Conservation (phyloP, 192 early-diverging fungal species). For the Backusella psychrophila region DNA sequence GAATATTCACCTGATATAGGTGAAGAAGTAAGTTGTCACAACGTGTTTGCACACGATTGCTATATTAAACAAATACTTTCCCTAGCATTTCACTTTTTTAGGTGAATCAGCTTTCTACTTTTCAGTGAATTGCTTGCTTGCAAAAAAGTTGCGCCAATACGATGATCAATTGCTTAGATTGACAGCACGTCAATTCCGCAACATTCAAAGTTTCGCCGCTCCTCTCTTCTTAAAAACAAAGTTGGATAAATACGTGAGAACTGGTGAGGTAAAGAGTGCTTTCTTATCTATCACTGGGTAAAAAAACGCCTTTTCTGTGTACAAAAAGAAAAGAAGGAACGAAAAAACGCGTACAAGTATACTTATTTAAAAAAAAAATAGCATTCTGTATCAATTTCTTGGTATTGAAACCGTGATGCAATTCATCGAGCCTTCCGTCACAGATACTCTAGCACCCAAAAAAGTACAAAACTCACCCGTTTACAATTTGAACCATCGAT, state of each 20-base stretch:
- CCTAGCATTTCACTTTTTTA: not conserved
- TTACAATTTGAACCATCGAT: not conserved
- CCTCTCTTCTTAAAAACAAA: not conserved
- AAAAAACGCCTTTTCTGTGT: not conserved
- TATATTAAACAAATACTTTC: not conserved
- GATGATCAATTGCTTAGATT: not conserved
- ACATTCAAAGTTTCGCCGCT: not conserved
- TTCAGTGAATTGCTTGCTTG: not conserved
- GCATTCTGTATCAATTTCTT: not conserved
- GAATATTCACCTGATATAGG: not conserved
- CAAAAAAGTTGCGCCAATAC: not conserved
- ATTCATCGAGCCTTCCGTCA: not conserved
- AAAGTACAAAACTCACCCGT: not conserved
- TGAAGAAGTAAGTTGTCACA: not conserved
- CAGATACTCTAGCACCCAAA: not conserved
- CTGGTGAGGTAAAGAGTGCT: not conserved
- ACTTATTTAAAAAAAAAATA: not conserved
- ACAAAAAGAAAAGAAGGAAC: not conserved
- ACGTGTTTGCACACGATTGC: not conserved
- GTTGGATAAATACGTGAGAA: not conserved
- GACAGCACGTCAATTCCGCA: not conserved
- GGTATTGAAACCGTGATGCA: not conserved
- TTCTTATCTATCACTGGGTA: not conserved
- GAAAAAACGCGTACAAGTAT: not conserved
- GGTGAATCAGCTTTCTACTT: constrained; percentile 4